Conservation (phyloP, 2,329 filamentous ascomycete genomes). For the Arachnomyces sp. region DNA sequence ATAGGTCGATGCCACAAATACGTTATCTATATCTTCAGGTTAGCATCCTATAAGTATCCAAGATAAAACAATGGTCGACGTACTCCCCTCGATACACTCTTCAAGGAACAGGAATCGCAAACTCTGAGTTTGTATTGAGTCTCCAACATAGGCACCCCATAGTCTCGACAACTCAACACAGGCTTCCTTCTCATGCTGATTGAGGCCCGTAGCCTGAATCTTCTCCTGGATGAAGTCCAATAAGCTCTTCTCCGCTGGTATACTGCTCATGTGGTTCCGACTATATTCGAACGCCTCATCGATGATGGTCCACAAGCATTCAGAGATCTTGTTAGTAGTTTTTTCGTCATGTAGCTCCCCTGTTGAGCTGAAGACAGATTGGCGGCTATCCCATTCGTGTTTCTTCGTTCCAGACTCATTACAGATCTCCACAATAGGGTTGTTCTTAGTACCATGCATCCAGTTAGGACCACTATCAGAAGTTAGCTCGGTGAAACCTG, state of each 20-base stretch:
- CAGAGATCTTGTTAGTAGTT: conserved; percentile 25
- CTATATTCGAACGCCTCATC: conserved; percentile 53
- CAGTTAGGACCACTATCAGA: conserved; percentile 51
- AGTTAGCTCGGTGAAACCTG: conserved; percentile 1
- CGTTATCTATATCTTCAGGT: conserved; percentile 41
- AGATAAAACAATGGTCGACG: conserved; percentile 12
- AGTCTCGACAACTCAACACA: conserved; percentile 49
- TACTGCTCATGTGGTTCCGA: conserved; percentile 42
- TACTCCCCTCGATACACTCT: conserved; percentile 55
- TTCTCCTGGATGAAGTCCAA: conserved; percentile 49
- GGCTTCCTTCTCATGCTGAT: conserved; percentile 36
- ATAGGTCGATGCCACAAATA: conserved; percentile 56
- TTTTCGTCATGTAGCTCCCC: conserved; percentile 36
- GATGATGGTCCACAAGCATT: conserved; percentile 50
- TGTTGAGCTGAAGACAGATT: conserved; percentile 39
- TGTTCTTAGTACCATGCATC: conserved; percentile 55
- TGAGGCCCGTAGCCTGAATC: conserved; percentile 33
- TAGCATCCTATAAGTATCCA: conserved; percentile 1
- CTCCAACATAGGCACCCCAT: conserved; percentile 59
- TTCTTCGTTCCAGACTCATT: conserved; percentile 42
- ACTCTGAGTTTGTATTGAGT: conserved; percentile 51
- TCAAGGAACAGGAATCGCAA: conserved; percentile 59
- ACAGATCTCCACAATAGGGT: conserved; percentile 52
- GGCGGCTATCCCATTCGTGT: conserved; percentile 45
- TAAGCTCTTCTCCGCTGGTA: conserved; percentile 45